phyloP scores from a whole-genome alignment of 2,329 filamentous ascomycete species.

The Monosporascus sp. region DNA sequence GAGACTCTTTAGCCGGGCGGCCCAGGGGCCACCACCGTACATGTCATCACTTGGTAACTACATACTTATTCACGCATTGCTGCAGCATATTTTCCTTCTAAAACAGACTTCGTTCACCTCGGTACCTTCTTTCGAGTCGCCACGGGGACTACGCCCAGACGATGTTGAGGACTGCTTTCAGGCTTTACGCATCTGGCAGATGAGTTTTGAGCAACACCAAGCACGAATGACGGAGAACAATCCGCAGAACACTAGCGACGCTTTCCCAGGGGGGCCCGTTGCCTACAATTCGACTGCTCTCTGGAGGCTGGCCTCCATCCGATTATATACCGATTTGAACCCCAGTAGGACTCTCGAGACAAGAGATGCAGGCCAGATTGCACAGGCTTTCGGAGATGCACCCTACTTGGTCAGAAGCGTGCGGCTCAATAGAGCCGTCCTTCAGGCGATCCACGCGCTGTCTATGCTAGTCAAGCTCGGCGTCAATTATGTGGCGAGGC shows the following conservation, averaged over 20 bases:
- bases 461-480: constrained; percentile 61
- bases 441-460: constrained; percentile 64
- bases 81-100: constrained; percentile 67
- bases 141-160: constrained; percentile 46
- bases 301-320: constrained; percentile 56
- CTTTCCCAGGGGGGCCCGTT: constrained; percentile 54
- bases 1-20: constrained; percentile 47
- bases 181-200: constrained; percentile 53
- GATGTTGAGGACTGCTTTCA: constrained; percentile 53
- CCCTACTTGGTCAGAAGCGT: constrained; percentile 54
- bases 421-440: constrained; percentile 57
- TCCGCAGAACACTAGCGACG: constrained; percentile 42
- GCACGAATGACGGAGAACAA: constrained; percentile 43
- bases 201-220: constrained; percentile 53
- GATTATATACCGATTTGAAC: constrained; percentile 60
- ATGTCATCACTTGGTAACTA: constrained; percentile 63
- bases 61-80: constrained; percentile 64
- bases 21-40: constrained; percentile 42
- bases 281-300: constrained; percentile 61
- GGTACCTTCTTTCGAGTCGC: constrained; percentile 43
- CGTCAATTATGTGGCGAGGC: constrained; percentile 57
- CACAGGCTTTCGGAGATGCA: constrained; percentile 53
- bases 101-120: constrained; percentile 56
- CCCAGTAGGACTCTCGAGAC: constrained; percentile 60
- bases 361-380: constrained; percentile 57